phyloP scores from a whole-genome alignment of 2,329 filamentous ascomycete genomes.

The Neonectria neomacrospora region DNA sequence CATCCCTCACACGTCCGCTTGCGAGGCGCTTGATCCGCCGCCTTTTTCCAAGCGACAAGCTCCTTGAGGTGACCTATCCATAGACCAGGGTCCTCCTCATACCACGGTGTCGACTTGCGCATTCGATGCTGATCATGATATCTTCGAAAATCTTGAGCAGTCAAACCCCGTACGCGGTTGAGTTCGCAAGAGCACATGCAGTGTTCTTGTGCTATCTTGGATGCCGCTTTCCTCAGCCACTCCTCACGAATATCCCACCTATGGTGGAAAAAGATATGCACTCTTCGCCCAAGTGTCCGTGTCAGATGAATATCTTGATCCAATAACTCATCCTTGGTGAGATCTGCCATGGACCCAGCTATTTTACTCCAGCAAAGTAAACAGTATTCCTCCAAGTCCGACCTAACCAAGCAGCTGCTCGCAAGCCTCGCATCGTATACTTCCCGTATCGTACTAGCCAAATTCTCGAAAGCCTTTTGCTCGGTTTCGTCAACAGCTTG shows the following conservation, averaged over 20 bases:
- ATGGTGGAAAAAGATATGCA: background rate
- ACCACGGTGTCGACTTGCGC: background rate
- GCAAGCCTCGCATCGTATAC: background rate
- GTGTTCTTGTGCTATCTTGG: background rate
- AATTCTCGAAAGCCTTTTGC: background rate
- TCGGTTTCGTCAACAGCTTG: constrained; percentile 17
- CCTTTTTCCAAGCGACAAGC: background rate
- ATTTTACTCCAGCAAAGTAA: background rate
- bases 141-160: too few species aligned
- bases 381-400: too few species aligned
- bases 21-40: background rate
- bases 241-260: background rate
- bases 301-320: background rate
- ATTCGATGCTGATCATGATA: too few species aligned
- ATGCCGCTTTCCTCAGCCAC: background rate
- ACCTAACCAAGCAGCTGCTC: too few species aligned
- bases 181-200: background rate
- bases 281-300: background rate
- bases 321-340: background rate
- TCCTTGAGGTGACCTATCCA: background rate
- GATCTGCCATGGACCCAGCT: background rate
- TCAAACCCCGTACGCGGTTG: too few species aligned
- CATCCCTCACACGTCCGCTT: background rate
- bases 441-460: background rate
- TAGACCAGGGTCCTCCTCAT: background rate